Percentiles rank a stretch among this genome's conserved stretches.
These are phyloP conservation scores for Aquanectria penicillioides DNA, from an alignment of 2,329 filamentous ascomycete genomes.

Conservation along the genomic window DNA sequence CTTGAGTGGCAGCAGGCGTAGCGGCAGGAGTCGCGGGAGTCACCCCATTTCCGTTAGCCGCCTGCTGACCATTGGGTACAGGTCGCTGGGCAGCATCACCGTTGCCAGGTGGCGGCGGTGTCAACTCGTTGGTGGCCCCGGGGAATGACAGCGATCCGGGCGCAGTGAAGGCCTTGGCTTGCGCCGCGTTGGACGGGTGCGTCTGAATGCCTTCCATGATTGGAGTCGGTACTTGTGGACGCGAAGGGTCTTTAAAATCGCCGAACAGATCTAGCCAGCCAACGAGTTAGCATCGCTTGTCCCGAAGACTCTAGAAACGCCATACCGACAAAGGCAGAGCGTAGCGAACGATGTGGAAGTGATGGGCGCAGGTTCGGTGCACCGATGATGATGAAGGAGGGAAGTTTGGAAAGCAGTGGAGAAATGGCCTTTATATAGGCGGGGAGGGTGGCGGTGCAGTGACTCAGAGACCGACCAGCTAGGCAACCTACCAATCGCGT, in stretches of 20 bases:
- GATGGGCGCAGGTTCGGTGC: constrained; percentile 11
- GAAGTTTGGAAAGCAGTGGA: constrained; percentile 33
- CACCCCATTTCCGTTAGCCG: constrained; percentile 78
- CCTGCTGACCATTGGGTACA: constrained; percentile 61
- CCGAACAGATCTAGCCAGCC: constrained; percentile 48
- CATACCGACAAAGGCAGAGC: constrained; percentile 36
- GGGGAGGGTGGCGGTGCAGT: constrained; percentile 32
- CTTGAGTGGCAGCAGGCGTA: constrained; percentile 84
- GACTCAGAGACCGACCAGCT: constrained; percentile 36
- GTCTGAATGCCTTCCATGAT: constrained; percentile 91
- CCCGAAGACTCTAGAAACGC: constrained; percentile 17
- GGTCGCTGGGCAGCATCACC: constrained; percentile 61
- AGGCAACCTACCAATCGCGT: constrained; percentile 69
- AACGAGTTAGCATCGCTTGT: constrained; percentile 38
- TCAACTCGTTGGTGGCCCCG: constrained; percentile 82
- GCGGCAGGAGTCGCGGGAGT: constrained; percentile 91
- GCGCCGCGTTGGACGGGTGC: constrained; percentile 88
- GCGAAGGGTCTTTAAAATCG: constrained; percentile 32
- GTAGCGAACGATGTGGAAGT: constrained; percentile 18
- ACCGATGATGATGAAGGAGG: constrained; percentile 33
- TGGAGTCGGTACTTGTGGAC: constrained; percentile 40
- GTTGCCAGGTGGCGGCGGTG: constrained; percentile 76
- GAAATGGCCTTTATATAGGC: constrained; percentile 42
- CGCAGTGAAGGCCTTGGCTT: constrained; percentile 96
- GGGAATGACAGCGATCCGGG: constrained; percentile 93